Evolutionary conservation across 2,329 filamentous ascomycete genomes (phyloP), one percentile per base, ranked within the genome.

Genomic region (Leptographium radiaticola): DNA sequence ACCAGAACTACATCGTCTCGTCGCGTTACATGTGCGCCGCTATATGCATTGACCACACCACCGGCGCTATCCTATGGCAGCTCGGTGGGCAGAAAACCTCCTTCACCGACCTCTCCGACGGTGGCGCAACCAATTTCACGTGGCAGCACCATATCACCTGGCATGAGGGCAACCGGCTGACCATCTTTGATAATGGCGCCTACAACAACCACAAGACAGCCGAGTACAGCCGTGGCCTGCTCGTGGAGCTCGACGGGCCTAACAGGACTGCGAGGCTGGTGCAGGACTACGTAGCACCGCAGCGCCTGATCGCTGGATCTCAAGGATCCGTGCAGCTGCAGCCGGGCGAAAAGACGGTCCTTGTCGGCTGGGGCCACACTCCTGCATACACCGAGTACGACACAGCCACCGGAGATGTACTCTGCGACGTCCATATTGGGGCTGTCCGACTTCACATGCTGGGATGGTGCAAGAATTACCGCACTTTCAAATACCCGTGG

Each of bases 1-100:
- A 68, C 0, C 75, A 75, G 6, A 73, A 80, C 59, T 81, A 76
- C 54, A 62, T 81, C 12, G 67, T 81, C n/a, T 80, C 76, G 0
- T 68, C 72, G 0, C 71, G 76, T 1, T 70, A 78, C 59, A 68
- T 71, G 51, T 70, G 70, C 59, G 68, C 71, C 18, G 64, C 80
- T 12, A 67, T 67, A 36, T 71, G 70, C 51, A 70, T 81, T 59
- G 71, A 73, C 55, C 66, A 65, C 11, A 70, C 71, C 9, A 53
- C 52, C 20, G 76, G 76, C 36, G 64, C 65, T 30, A 66, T 79
- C 18, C 62, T 76, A 34, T 81, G 77, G 78, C 71, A 70, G 39
- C 65, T 81, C 8, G 74, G 75, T 16, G 77, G 78, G 20, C 66
- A 68, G 49, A 61, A 66, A 49, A 76, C 71, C 39, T 66, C 70